Evolutionary conservation across 1,284 basidiomycete genomes (phyloP), one percentile per base, ranked within the genome.

Genomic region (Earliella scabrosa): DNA sequence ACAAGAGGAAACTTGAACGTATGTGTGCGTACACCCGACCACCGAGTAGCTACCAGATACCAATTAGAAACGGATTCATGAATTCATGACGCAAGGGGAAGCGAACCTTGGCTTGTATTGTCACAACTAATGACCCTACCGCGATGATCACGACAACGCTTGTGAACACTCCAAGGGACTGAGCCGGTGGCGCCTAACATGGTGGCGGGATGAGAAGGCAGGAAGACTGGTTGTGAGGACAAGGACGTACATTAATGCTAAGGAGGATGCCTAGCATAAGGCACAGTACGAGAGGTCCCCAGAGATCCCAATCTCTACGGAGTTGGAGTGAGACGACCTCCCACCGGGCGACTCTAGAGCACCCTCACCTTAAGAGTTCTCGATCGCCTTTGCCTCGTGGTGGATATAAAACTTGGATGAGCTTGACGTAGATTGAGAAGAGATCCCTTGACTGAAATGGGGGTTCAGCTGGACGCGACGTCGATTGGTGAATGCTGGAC

Each of bases 361-460:
- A 24, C 2, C 3, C 79, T 56, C 49, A 91, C 92, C 82, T 82
- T 24, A 95, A 74, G 4, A 94, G 90, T 73, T 93, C 92, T 54
- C 90, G 83, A n/a, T 86, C 85, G 1, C 81, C 82, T 5, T 87
- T 78, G 45, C 76, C 75, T 64, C 85, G 83, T 9, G 89, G 86
- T 11, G 95, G 95, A 65, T 95, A 96, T 31, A 97, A 77, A 3
- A 98, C 95, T 77, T 97, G 95, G 4, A 96, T 80, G 5, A 97
- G 82, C 73, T 98, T 98, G 34, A 87, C 82, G 68, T 95, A 95
- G 63, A 98, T 95, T 0, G 95, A 96, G 14, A 87, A 70, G 20
- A 97, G 76, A 71, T 97, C 95, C 47, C 95, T 86, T 67, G 85
- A 85, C 94, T 97, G 67, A 31, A 43, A 45, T 34, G 31, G 36